Evolutionary conservation across 2,329 filamentous ascomycete genomes (phyloP).

Genomic region (Ilyonectria mors-panacis): DNA sequence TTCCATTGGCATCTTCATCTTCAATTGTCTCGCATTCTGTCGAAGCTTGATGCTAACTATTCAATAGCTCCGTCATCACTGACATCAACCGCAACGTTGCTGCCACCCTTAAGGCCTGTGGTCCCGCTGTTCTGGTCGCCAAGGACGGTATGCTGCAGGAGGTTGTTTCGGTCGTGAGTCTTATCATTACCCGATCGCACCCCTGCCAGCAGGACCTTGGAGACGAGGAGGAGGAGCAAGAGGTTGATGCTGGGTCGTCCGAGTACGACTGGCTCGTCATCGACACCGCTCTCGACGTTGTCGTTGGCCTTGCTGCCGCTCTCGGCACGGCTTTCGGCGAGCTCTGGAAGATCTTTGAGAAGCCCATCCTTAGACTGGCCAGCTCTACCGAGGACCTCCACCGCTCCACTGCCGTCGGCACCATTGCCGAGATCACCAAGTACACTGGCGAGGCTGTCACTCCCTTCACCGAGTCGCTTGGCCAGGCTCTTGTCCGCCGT

Average conservation of each 20-base stretch:
- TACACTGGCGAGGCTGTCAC: constrained; percentile 88
- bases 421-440: constrained; percentile 90
- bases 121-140: constrained; percentile 85
- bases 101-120: constrained; percentile 90
- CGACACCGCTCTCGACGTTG: constrained; percentile 92
- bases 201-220: constrained; percentile 93
- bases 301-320: constrained; percentile 86
- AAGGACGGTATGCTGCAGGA: constrained; percentile 79
- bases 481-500: constrained; percentile 87
- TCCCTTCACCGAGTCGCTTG: constrained; percentile 81
- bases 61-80: constrained; percentile 83
- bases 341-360: constrained; percentile 96
- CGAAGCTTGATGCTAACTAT: constrained; percentile 58
- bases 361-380: constrained; percentile 89
- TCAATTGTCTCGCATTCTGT: constrained; percentile 41
- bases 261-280: constrained; percentile 99
- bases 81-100: constrained; percentile 96
- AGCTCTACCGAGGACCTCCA: constrained; percentile 89
- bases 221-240: constrained; percentile 82
- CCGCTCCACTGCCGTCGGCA: constrained; percentile 90
- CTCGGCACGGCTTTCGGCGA: constrained; percentile 86
- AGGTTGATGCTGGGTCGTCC: constrained; percentile 82
- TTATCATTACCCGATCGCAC: constrained; percentile 91
- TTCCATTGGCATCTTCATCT: constrained; percentile 43
- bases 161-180: constrained; percentile 80